Evolutionary conservation across 108 stramenopile species (phyloP).

Genomic region (Poteriospumella lacustris): DNA sequence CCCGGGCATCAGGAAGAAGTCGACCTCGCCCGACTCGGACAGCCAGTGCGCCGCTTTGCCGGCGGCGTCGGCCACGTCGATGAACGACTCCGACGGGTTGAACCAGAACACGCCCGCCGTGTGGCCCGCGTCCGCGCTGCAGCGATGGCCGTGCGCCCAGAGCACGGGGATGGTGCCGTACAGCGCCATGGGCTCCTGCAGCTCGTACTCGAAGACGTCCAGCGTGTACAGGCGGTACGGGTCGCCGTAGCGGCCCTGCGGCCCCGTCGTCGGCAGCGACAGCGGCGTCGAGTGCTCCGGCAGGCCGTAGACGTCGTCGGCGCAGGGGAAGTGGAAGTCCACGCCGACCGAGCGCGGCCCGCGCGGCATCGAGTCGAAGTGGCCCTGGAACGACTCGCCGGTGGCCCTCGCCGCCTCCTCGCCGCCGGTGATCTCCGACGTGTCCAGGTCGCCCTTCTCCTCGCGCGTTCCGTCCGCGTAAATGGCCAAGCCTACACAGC

Average conservation of each 20-base stretch:
- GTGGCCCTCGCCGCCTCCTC: not conserved
- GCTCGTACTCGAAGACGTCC: slow-evolving; percentile 98
- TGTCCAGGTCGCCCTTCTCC: slow-evolving; percentile 26
- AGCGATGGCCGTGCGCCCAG: not conserved
- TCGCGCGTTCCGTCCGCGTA: slow-evolving; percentile 49
- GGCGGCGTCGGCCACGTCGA: slow-evolving; percentile 69
- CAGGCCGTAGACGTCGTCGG: slow-evolving; percentile 74
- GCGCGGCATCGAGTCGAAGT: slow-evolving; percentile 77
- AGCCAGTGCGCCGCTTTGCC: slow-evolving; percentile 80
- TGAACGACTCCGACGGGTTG: slow-evolving; percentile 97
- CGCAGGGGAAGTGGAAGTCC: slow-evolving; percentile 68
- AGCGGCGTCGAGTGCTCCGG: slow-evolving; percentile 93
- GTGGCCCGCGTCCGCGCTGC: slow-evolving; percentile 39
- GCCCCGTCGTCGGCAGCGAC: slow-evolving; percentile 55
- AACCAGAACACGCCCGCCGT: slow-evolving; percentile 89
- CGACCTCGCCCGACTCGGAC: slow-evolving; percentile 81
- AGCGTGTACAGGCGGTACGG: slow-evolving; percentile 97
- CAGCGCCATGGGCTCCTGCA: slow-evolving; percentile 94
- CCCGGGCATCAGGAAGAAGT: slow-evolving; percentile 69
- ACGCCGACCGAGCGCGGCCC: slow-evolving; percentile 92
- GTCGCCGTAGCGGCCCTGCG: slow-evolving; percentile 73
- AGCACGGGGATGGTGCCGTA: slow-evolving; percentile 87
- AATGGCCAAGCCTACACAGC: slow-evolving; percentile 36
- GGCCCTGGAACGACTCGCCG: slow-evolving; percentile 73
- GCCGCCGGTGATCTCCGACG: not conserved